Base-by-base conservation (phyloP, 164 flowering plant genomes). In the Vitis rupestris region DNA sequence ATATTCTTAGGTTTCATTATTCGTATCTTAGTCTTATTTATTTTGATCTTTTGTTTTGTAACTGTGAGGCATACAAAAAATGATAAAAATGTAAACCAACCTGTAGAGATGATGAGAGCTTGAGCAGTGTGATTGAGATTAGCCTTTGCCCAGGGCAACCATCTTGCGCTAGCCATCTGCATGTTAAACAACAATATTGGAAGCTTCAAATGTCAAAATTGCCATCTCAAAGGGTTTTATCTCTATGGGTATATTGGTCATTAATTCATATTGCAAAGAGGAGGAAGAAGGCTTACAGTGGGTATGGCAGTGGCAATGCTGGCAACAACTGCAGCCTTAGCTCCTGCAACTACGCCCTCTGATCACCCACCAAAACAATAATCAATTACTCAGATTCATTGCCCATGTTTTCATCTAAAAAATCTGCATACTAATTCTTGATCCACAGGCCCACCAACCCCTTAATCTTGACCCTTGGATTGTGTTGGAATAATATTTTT, bases 121-220 rank as follows among this genome's bases (percentile, higher is more conserved):
- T 93, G 97, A 57, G 97, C 98, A 54, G 96, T 86, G 81, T 70
- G 91, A 72, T 93, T 93, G 44, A 93, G 94, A 72, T 93, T 75
- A 44, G 96, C 88, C 75, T 83, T 91, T 23, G 97, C 98, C 98
- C 98, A 93, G 29, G 96, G 97, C 70, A 88, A 72, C 94, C 86
- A 84, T 80, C 82, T 91, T 64, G 70, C 93, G 78, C 97, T 88
- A 54, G 94, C 94, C 57, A 91, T 30, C 98, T 93, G 84, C 82
- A 85, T n/a, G 8, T 48, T 1, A 53, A 53, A 14, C 13, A 56
- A 12, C n/a, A 1, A 23, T 23, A 23, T 23, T 23, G 2, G 27
- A 23, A 23, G 27, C 27, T 2, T 23, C 2, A 23, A 1, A 23
- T 23, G 27, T 23, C 27, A 23, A 23, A 23, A 23, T 23, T 23